Evolutionary conservation across 257 asterid species (phyloP), one percentile per base, ranked within the genome.

Genomic region (Plantago ovata): DNA sequence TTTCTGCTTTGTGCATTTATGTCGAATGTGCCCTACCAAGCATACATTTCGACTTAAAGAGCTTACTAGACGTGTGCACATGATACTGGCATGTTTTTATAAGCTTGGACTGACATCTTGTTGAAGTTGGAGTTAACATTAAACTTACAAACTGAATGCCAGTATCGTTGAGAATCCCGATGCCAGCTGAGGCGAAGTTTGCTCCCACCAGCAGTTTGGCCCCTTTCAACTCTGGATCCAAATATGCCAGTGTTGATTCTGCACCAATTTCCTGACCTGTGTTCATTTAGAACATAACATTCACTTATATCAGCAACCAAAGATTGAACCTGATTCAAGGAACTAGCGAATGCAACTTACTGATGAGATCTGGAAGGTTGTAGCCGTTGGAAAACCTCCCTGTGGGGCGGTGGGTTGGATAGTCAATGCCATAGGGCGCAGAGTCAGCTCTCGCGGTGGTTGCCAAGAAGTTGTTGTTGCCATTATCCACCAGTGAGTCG

Each of bases 131-230:
- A 13, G 23, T 22, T 13, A 9, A 43, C 15, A 14, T 1, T 32
- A 12, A 1, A 46, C 85, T 77, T 71, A 84, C 94, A 69, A 84
- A 84, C 50, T 84, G 94, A 64, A 79, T 9, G 20, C 94, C 89
- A 7, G 94, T 84, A 44, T 84, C 94, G 20, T 81, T 70, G 9
- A 84, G 83, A 48, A 84, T 75, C 32, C 94, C 89, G 22, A 84
- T 69, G 44, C 94, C 94, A 10, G 94, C 94, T 0, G 94, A 84
- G 23, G 89, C 94, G n/a, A 84, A 81, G 59, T 84, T 84, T n/a
- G 94, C 94, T 42, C 94, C 94, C 16, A 81, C 87, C 41, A 84
- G 49, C 46, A 84, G 71, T 56, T 70, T 77, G 4, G 65, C n/a
- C 19, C 94, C 94, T 6, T 12, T 64, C 7, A 81, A 71, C 47